These are phyloP conservation scores for Favolaschia claudopus DNA, from an alignment of 768 basidiomycete species.

Conservation along the genomic window DNA sequence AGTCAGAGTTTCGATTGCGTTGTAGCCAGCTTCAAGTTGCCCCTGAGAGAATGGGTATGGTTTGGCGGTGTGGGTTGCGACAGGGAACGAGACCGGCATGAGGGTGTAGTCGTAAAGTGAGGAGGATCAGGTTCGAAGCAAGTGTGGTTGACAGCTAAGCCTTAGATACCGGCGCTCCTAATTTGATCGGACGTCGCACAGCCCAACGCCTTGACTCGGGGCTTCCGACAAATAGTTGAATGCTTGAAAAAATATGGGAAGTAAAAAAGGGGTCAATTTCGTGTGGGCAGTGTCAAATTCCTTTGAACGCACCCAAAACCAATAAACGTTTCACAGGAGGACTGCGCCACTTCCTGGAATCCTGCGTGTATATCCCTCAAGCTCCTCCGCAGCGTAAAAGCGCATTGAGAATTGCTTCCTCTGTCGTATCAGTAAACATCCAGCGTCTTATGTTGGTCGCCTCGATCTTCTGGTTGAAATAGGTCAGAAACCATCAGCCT, in stretches of 20 bases:
- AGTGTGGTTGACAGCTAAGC: too few species aligned
- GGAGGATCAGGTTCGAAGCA: too few species aligned
- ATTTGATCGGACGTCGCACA: too few species aligned
- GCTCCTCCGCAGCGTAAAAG: conserved; percentile 24
- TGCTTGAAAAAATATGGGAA: too few species aligned
- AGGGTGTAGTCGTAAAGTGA: background rate
- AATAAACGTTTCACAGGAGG: conserved; percentile 46
- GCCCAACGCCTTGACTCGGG: too few species aligned
- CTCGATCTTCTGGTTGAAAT: conserved; percentile 8
- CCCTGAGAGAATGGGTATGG: background rate
- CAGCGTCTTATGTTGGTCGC: conserved; percentile 56
- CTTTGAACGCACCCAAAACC: conserved; percentile 47
- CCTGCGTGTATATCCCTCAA: conserved; percentile 38
- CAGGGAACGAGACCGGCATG: conserved; percentile 18
- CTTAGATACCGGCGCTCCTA: too few species aligned
- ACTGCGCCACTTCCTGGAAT: conserved; percentile 50
- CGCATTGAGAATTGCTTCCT: conserved; percentile 25
- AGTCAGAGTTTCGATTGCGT: background rate
- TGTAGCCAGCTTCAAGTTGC: background rate
- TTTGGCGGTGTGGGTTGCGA: conserved; percentile 8
- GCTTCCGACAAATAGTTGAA: too few species aligned
- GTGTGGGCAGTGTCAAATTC: too few species aligned
- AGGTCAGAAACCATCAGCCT: background rate
- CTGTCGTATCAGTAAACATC: conserved; percentile 42
- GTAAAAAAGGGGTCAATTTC: too few species aligned